Evolutionary conservation across 768 basidiomycete species (phyloP).

Genomic region (Exidia glandulosa): DNA sequence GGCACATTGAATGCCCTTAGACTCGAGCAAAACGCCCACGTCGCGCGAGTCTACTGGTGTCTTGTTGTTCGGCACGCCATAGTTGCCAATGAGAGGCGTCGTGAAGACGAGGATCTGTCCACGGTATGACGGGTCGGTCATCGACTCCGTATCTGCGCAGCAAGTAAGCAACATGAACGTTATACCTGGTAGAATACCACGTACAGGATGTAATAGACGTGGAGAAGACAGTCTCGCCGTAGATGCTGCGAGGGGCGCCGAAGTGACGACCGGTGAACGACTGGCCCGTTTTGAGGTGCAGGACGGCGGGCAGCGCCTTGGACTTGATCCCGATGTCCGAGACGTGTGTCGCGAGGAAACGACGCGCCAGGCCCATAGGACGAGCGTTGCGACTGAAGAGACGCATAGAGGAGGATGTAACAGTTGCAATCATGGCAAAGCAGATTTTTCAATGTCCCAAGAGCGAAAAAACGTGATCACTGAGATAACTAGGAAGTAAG

Average conservation of each 20-base stretch:
- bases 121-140: conserved; percentile 99
- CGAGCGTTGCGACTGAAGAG: too few species aligned
- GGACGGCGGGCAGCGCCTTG: conserved; percentile 55
- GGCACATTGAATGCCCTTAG: conserved; percentile 78
- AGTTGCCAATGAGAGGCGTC: conserved; percentile 96
- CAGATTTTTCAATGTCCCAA: conserved; percentile 27
- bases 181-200: conserved; percentile 18
- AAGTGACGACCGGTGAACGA: conserved; percentile 85
- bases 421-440: conserved; percentile 35
- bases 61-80: conserved; percentile 82
- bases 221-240: conserved; percentile 97
- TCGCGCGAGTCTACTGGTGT: conserved; percentile 61
- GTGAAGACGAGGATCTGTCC: conserved; percentile 99
- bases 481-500: conserved; percentile 56
- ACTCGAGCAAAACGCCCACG: conserved; percentile 85
- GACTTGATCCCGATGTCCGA: conserved; percentile 20
- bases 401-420: conserved; percentile 39
- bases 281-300: conserved; percentile 92
- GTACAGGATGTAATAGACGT: conserved; percentile 96
- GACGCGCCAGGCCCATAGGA: conserved; percentile 9
- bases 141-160: conserved; percentile 87
- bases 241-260: conserved; percentile 76
- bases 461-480: conserved; percentile 83
- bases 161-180: conserved; percentile 7
- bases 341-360: conserved; percentile 57